phyloP scores from a whole-genome alignment of 225 moss, liverwort and hornwort genomes.

The Marchantia paleacea region DNA sequence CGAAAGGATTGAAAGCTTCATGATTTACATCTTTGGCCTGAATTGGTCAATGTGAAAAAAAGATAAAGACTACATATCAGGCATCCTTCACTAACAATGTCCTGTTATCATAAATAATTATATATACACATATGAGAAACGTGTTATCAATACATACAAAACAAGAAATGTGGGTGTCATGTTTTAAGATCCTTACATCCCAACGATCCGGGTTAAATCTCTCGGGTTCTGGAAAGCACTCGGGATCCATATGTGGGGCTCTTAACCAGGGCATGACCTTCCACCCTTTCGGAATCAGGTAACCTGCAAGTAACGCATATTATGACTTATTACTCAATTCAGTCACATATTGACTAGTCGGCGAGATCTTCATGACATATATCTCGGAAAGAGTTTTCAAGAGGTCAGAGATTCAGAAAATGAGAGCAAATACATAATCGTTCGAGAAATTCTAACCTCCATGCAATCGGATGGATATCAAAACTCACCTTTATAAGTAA shows the following conservation, averaged over 20 bases:
- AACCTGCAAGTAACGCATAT: background rate
- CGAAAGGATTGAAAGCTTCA: conserved; percentile 25
- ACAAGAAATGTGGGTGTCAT: background rate
- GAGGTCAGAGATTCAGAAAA: background rate
- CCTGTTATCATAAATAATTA: background rate
- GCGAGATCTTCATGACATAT: background rate
- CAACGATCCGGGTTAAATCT: conserved; percentile 25
- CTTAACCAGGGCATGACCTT: conserved; percentile 27
- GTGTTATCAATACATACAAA: too few relatives aligned
- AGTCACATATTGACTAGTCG: background rate
- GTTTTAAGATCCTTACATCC: conserved; percentile 8
- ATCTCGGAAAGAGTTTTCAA: background rate
- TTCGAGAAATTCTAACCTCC: too few relatives aligned
- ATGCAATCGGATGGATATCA: background rate
- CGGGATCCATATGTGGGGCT: conserved; percentile 24
- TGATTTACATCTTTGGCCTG: conserved; percentile 7
- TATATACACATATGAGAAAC: too few relatives aligned
- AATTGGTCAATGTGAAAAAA: background rate
- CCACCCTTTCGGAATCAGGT: conserved; percentile 26
- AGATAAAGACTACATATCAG: background rate
- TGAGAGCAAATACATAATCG: background rate
- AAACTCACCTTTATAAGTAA: conserved; percentile 20
- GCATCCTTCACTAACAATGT: background rate
- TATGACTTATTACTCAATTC: background rate
- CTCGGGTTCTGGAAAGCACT: conserved; percentile 18